A percentile compares a stretch with the other conserved stretches of the same genome.
Evolutionary conservation across 768 basidiomycete genomes (phyloP).

Genomic region (Psilocybe sp.): DNA sequence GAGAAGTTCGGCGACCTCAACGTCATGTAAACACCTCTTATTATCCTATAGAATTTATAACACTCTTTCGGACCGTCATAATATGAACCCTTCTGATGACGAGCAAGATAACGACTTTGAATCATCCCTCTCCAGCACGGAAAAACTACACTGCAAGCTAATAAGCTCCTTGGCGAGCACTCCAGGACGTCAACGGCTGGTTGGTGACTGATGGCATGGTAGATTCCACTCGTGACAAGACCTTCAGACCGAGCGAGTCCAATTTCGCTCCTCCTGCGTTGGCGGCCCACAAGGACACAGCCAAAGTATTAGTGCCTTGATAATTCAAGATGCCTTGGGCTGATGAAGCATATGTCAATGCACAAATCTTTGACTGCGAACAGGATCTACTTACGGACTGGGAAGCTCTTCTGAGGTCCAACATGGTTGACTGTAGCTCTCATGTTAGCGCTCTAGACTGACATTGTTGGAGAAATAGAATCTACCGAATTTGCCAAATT

Average conservation of each 20-base stretch:
- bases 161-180: slow-evolving; percentile 28
- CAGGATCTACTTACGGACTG: slow-evolving; percentile 35
- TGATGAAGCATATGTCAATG: slow-evolving; percentile 30
- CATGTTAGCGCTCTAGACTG: not conserved
- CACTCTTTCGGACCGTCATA: not conserved
- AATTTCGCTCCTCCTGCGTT: slow-evolving; percentile 39
- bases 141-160: slow-evolving; percentile 8
- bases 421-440: slow-evolving; percentile 34
- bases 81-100: not conserved
- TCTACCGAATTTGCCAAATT: slow-evolving; percentile 44
- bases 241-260: slow-evolving; percentile 32
- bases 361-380: slow-evolving; percentile 23
- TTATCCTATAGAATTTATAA: slow-evolving; percentile 16
- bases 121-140: not conserved
- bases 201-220: slow-evolving; percentile 32
- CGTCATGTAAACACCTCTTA: slow-evolving; percentile 60
- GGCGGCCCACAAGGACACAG: slow-evolving; percentile 46
- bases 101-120: too few species aligned
- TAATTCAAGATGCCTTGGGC: slow-evolving; percentile 52
- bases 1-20: slow-evolving; percentile 97
- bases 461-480: not conserved
- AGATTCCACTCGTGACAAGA: slow-evolving; percentile 37
- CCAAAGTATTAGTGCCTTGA: slow-evolving; percentile 43
- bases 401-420: slow-evolving; percentile 40
- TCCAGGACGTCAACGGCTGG: slow-evolving; percentile 31